Evolutionary conservation across 352 stramenopile genomes (phyloP), one percentile per base, ranked within the genome.

Genomic region (Achlya hypogyna): DNA sequence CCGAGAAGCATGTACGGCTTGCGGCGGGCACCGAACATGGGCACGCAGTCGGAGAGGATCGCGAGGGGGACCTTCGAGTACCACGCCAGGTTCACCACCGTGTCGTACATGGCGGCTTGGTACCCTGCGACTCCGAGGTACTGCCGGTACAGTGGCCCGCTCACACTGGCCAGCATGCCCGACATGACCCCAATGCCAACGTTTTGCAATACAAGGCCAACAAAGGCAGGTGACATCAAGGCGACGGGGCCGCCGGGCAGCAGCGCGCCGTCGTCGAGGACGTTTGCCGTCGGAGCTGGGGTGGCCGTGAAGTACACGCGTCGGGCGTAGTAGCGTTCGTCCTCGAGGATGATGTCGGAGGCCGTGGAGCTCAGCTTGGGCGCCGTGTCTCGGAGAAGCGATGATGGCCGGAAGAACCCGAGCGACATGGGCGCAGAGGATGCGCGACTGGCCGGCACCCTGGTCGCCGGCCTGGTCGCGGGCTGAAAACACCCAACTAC

Each of bases 1-100:
- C 69, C 69, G 35, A 73, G 51, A 22, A 62, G 18, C 16, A 71
- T 71, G 47, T 71, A 73, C 8, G 69, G 51, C 53, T 62, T 70
- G 34, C 69, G 54, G 9, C 63, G 62, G 1, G 18, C 25, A 2
- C 62, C 42, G 23, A 47, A 45, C 2, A 73, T 67, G 1, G 63
- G 67, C 1, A 58, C 2, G 25, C 59, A 62, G 59, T 72, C 67
- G 0, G 67, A 56, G 38, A 72, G 32, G 28, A 64, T 53, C 5
- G 31, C 29, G 8, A 69, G 28, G 35, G 69, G n/a, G 32, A 69
- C 51, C 49, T 69, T 69, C 43, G 53, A 72, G 14, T 34, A 34
- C 29, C 32, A 69, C 27, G 34, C 38, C 6, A 56, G 40, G n/a
- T 42, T 9, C 27, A 65, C 25, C 1, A 65, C 22, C 22, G 53